phyloP scores from a whole-genome alignment of 805 yeast genomes.

The Dipodascus albidus region DNA sequence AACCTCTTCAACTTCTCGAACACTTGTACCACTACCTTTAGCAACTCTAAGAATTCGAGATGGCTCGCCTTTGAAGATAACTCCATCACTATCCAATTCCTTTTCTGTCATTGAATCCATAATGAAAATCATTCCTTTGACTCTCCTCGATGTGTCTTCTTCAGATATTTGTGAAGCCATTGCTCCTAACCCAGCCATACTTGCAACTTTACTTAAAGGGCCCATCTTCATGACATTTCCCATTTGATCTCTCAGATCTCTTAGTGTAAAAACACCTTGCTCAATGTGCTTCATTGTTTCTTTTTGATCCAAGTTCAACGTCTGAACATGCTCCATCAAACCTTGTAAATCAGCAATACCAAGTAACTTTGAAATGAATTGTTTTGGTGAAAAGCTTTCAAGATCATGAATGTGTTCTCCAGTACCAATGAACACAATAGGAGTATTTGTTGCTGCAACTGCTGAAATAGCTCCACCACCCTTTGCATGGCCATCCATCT shows the following conservation, averaged over 20 bases:
- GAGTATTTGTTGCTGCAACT: constrained; percentile 93
- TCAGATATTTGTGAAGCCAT: constrained; percentile 83
- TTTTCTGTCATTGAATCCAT: constrained; percentile 93
- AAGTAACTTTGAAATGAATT: constrained; percentile 79
- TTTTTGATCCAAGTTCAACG: constrained; percentile 78
- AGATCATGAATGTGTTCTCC: constrained; percentile 94
- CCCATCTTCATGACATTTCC: constrained; percentile 95
- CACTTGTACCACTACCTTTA: constrained; percentile 87
- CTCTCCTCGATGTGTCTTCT: constrained; percentile 74
- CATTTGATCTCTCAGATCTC: constrained; percentile 91
- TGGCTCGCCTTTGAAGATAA: constrained; percentile 68
- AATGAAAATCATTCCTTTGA: constrained; percentile 81
- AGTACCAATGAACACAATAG: constrained; percentile 92
- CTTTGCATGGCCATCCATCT: constrained; percentile 97
- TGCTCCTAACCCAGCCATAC: constrained; percentile 87
- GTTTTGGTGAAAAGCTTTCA: constrained; percentile 81
- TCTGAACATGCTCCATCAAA: constrained; percentile 84
- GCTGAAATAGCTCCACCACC: constrained; percentile 99
- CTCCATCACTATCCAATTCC: constrained; percentile 86
- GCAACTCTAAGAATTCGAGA: constrained; percentile 83
- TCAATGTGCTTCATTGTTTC: constrained; percentile 79
- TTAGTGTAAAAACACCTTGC: constrained; percentile 86
- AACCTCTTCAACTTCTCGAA: constrained; percentile 86
- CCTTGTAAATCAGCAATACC: constrained; percentile 96
- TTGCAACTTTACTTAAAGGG: constrained; percentile 84